Conservation (phyloP, 164 flowering plant genomes). For the Sedum album region DNA sequence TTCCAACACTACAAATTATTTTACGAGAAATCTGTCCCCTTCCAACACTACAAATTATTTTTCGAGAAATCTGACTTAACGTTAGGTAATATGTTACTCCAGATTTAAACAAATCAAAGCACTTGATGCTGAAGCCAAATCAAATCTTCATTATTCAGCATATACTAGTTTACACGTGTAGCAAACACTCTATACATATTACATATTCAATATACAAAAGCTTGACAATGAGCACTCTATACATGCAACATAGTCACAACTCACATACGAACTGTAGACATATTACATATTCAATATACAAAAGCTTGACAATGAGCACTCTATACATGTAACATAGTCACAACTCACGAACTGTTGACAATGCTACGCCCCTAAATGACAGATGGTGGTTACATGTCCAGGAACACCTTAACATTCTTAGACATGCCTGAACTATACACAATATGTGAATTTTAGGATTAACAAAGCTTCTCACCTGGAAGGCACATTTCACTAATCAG, state of each 20-base stretch:
- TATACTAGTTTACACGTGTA: neutral
- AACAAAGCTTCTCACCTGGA: neutral
- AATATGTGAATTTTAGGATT: neutral
- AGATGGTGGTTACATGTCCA: neutral
- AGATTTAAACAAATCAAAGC: no score
- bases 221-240: neutral
- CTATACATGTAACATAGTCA: neutral
- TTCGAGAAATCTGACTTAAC: neutral
- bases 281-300: no score
- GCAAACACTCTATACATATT: no score
- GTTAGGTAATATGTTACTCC: no score
- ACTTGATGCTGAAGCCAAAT: neutral
- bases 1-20: neutral
- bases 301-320: no score
- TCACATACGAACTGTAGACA: no score
- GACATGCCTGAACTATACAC: conserved; percentile 6
- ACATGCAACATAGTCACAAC: neutral
- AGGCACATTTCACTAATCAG: conserved; percentile 17
- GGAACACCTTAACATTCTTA: neutral
- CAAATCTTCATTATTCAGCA: neutral
- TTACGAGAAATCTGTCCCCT: neutral
- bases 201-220: no score
- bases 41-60: neutral
- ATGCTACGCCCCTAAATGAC: neutral
- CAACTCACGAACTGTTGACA: neutral